These are phyloP conservation scores for Suillus spraguei DNA, from an alignment of 768 basidiomycete genomes.

Conservation along the genomic window DNA sequence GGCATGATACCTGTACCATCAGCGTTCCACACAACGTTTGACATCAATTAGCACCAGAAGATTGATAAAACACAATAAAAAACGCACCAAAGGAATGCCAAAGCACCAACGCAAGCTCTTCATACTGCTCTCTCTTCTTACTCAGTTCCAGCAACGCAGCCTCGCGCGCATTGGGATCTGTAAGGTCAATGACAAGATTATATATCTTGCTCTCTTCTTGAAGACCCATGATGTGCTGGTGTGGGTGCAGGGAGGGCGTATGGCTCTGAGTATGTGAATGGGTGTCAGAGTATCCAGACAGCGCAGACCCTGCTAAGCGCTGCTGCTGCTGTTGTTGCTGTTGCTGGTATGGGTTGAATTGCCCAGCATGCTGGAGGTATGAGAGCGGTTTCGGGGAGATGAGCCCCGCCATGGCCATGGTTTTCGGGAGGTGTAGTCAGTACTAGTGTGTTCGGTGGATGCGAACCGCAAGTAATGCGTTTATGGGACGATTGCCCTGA, in stretches of 20 bases:
- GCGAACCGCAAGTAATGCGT: not conserved
- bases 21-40: not conserved
- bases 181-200: conserved; percentile 82
- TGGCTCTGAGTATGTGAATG: not conserved
- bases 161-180: conserved; percentile 84
- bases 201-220: conserved; percentile 88
- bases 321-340: conserved; percentile 35
- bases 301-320: conserved; percentile 28
- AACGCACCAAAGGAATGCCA: conserved; percentile 96
- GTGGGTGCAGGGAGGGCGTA: conserved; percentile 58
- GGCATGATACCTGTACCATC: conserved; percentile 86
- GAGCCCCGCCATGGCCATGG: conserved; percentile 55
- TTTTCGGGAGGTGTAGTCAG: conserved; percentile 8
- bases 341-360: conserved; percentile 64
- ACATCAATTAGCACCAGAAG: not conserved
- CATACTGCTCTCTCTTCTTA: conserved; percentile 99
- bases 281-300: conserved; percentile 52
- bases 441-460: not conserved
- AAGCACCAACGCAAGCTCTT: conserved; percentile 94
- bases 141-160: conserved; percentile 91
- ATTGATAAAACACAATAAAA: not conserved
- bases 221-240: conserved; percentile 54
- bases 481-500: not conserved
- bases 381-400: conserved; percentile 64
- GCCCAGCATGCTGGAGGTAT: conserved; percentile 62